A percentile compares a stretch with the other conserved stretches of the same genome.
These are phyloP conservation scores for Avena sativa DNA, from an alignment of 176 grass and related monocot species.

Conservation along the genomic window DNA sequence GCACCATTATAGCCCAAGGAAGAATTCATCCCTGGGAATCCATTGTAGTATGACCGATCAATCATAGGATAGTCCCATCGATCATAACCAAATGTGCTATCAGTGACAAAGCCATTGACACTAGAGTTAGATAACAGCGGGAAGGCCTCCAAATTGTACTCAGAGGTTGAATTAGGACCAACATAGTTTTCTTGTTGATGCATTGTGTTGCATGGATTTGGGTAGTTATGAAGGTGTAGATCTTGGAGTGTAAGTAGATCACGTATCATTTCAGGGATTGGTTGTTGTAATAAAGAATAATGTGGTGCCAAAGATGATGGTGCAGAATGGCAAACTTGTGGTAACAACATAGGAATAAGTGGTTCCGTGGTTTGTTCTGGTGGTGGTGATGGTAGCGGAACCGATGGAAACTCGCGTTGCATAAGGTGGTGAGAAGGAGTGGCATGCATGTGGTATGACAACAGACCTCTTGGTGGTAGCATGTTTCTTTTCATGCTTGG, in stretches of 20 bases:
- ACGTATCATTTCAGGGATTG: background rate
- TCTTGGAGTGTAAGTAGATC: background rate
- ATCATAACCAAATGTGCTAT: background rate
- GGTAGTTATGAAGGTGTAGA: background rate
- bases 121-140: background rate
- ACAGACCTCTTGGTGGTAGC: background rate
- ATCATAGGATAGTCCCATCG: background rate
- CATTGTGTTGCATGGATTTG: background rate
- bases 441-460: background rate
- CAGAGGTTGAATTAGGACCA: background rate
- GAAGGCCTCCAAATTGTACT: background rate
- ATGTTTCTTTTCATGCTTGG: background rate
- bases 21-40: background rate
- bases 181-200: background rate
- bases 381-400: conserved; percentile 8
- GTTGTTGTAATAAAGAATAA: background rate
- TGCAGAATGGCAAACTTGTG: background rate
- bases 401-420: background rate
- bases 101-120: background rate
- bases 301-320: background rate
- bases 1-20: background rate
- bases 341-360: background rate
- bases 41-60: background rate
- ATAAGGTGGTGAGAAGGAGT: background rate
- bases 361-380: background rate